Conservation (phyloP, 805 yeast genomes). For the Yamadazyma scolyti region DNA sequence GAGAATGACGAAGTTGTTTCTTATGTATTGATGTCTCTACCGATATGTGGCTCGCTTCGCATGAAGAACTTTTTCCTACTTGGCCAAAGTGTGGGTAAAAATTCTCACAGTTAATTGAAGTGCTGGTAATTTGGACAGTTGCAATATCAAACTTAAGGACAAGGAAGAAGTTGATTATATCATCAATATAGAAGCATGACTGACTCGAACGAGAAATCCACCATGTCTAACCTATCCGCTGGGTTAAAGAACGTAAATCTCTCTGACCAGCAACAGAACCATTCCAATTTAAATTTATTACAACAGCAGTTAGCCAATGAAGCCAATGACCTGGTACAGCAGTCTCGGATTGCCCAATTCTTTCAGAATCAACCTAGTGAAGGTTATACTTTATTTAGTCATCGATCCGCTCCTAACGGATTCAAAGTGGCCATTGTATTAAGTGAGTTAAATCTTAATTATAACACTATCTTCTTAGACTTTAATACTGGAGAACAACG, state of each 20-base stretch:
- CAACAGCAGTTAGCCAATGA: constrained; percentile 44
- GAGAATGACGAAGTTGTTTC: no score
- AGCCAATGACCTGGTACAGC: constrained; percentile 35
- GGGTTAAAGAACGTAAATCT: constrained; percentile 43
- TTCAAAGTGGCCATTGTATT: constrained; percentile 91
- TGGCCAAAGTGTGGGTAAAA: no score
- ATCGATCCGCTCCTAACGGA: constrained; percentile 90
- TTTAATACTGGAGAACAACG: constrained; percentile 88
- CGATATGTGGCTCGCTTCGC: no score
- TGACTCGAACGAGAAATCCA: no score
- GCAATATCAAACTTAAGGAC: no score
- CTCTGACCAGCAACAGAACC: constrained; percentile 40
- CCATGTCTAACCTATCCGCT: constrained; percentile 44
- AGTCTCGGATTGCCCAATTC: constrained; percentile 64
- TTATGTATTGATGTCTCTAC: no score
- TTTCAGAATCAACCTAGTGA: constrained; percentile 73
- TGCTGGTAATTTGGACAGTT: no score
- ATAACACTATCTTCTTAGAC: constrained; percentile 79
- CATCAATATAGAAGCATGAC: no score
- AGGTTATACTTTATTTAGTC: constrained; percentile 82
- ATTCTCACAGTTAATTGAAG: no score
- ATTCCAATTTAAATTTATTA: constrained; percentile 37
- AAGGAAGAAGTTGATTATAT: no score
- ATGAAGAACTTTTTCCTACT: no score
- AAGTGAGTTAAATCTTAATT: constrained; percentile 75